These are phyloP conservation scores for Abortiporus biennis DNA, from an alignment of 1,284 basidiomycete genomes.

Conservation along the genomic window DNA sequence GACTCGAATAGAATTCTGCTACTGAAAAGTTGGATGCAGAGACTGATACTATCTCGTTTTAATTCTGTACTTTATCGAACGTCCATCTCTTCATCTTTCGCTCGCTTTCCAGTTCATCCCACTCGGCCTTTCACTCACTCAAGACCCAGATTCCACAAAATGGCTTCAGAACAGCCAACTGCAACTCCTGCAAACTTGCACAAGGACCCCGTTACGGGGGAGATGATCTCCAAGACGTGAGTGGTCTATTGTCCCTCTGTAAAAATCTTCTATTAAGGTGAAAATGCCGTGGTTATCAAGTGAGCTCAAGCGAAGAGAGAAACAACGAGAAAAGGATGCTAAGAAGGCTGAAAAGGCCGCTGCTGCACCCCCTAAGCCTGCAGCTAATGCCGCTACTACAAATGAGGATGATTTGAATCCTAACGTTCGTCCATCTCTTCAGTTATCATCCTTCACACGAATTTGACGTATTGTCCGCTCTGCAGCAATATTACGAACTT, in stretches of 20 bases:
- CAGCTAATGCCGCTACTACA: constrained; percentile 33
- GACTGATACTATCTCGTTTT: background rate
- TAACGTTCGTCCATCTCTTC: constrained; percentile 48
- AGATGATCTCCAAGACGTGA: constrained; percentile 92
- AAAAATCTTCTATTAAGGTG: constrained; percentile 11
- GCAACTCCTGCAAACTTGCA: constrained; percentile 43
- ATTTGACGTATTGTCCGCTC: constrained; percentile 1
- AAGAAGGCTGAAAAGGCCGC: constrained; percentile 78
- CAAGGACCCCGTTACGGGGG: constrained; percentile 87
- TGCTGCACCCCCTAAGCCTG: constrained; percentile 32
- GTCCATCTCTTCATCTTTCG: too few species aligned
- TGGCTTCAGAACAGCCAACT: constrained; percentile 6
- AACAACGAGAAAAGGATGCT: constrained; percentile 82
- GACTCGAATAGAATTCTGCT: background rate
- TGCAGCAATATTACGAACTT: constrained; percentile 94
- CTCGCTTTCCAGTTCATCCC: too few species aligned
- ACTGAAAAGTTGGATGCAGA: background rate
- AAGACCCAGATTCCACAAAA: constrained; percentile 4
- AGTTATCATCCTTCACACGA: background rate
- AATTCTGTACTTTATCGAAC: too few species aligned
- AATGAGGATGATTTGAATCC: constrained; percentile 79
- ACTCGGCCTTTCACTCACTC: constrained; percentile 9
- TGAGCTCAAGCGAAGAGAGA: constrained; percentile 88
- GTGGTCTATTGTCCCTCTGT: constrained; percentile 28
- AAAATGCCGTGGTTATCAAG: constrained; percentile 39